Evolutionary conservation across 768 basidiomycete species (phyloP), one percentile per base, ranked within the genome.

Genomic region (Pisolithus microcarpus): DNA sequence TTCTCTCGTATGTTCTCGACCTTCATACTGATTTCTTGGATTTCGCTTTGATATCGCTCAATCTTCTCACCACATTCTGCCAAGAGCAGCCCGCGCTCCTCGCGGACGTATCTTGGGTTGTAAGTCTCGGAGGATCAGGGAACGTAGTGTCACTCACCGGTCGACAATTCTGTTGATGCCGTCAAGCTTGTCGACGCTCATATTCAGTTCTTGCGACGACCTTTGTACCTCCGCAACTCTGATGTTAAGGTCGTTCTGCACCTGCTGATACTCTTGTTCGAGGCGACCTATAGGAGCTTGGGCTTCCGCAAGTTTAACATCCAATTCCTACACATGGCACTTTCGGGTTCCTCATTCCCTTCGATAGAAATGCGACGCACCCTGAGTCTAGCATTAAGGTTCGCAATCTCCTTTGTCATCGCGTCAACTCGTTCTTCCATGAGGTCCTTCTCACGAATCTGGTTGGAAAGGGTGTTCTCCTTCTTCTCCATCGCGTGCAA

Each of bases 251-350:
- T 81, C 81, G 7, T 65, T 67, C 56, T 84, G 77, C 1, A 65
- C 57, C 42, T 70, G 70, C 51, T 75, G 70, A 52, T 81, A 72
- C 45, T 81, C 78, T 42, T 69, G 70, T 52, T 87, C 80, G 40
- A 90, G 73, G 16, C 70, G 69, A 42, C 82, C 75, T 34, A 89
- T 84, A 1, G 87, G 87, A 2, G 70, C 77, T 56, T 82, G 77
- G 16, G 81, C 79, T 48, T 81, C 79, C 10, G 70, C 60, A 38
- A 88, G 79, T 59, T 75, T 80, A 2, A 56, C 64, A 34, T 90
- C 87, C 21, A 85, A 62, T 43, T 80, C 83, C 89, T 91, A 57
- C 3, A 49, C 19, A 36, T 26, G 5, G 26, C 36, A 40, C 38
- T 18, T 37, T 18, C 50, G 34, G 60, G 51, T 37, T 10, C 8